A percentile compares a stretch with the other conserved stretches of the same genome.
These are phyloP conservation scores for Russula vinacea DNA, from an alignment of 768 basidiomycete genomes.

Conservation along the genomic window DNA sequence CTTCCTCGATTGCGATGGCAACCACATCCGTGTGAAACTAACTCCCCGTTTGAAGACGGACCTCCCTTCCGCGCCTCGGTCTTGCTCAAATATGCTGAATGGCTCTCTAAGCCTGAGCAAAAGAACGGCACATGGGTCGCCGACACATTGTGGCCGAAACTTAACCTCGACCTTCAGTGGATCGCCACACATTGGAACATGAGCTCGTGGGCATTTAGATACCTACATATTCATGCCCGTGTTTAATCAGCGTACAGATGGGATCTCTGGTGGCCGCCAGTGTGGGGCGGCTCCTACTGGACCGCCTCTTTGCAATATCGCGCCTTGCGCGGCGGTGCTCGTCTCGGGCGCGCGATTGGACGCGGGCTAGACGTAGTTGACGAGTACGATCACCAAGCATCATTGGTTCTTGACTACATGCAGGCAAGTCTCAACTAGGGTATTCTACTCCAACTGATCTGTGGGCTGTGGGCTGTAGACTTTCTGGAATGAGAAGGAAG, in stretches of 20 bases:
- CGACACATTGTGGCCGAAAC: constrained; percentile 19
- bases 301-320: constrained; percentile 23
- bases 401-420: constrained; percentile 22
- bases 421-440: constrained; percentile 13
- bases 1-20: neutral
- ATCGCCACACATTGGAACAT: constrained; percentile 18
- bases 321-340: constrained; percentile 21
- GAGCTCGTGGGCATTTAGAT: constrained; percentile 15
- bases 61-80: constrained; percentile 20
- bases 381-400: constrained; percentile 17
- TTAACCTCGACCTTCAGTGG: constrained; percentile 26
- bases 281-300: constrained; percentile 23
- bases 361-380: constrained; percentile 1
- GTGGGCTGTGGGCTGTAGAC: constrained; percentile 1
- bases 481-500: constrained; percentile 22
- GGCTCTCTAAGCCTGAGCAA: constrained; percentile 20
- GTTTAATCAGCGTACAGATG: neutral
- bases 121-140: constrained; percentile 24
- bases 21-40: neutral
- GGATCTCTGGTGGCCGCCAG: constrained; percentile 23
- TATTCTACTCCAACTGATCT: no score
- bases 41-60: neutral
- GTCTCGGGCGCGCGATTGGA: constrained; percentile 20
- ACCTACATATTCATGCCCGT: neutral
- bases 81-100: constrained; percentile 19